Percentiles rank a stretch among this genome's conserved stretches.
phyloP scores from a whole-genome alignment of 2,329 filamentous ascomycete species.

The Domatiomyces catenatus region DNA sequence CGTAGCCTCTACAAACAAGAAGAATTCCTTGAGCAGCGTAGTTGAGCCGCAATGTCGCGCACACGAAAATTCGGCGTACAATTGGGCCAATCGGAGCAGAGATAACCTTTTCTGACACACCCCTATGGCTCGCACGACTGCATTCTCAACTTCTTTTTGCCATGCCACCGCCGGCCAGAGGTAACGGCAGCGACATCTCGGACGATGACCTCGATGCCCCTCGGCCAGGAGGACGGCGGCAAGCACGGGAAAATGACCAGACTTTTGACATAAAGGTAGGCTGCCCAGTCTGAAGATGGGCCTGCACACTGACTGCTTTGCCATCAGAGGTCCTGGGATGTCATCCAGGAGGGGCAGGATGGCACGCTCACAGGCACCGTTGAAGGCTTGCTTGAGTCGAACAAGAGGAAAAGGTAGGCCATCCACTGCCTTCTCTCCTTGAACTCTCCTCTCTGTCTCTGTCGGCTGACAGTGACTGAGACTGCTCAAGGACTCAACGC shows the following conservation, averaged over 20 bases:
- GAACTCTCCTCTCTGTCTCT: conserved; percentile 8
- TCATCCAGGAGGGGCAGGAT: conserved; percentile 62
- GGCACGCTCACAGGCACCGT: conserved; percentile 58
- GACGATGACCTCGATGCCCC: conserved; percentile 32
- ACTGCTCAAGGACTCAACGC: conserved; percentile 82
- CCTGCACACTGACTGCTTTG: background rate
- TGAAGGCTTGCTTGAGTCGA: conserved; percentile 60
- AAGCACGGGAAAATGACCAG: conserved; percentile 23
- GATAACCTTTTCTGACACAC: background rate
- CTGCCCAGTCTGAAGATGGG: background rate
- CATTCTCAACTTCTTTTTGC: conserved; percentile 1
- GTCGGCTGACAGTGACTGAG: conserved; percentile 30
- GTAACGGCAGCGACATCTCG: conserved; percentile 20
- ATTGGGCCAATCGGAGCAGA: background rate
- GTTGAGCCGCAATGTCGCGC: no score
- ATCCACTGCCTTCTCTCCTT: background rate
- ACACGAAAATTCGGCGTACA: background rate
- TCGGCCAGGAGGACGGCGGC: conserved; percentile 6
- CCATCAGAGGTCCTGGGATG: conserved; percentile 40
- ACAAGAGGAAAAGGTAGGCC: conserved; percentile 56
- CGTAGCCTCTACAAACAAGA: no score
- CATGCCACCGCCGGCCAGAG: conserved; percentile 4
- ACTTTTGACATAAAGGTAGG: conserved; percentile 30
- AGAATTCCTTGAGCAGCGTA: no score
- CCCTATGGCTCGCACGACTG: background rate